phyloP scores from a whole-genome alignment of 2,329 filamentous ascomycete genomes.

The Scytalidium sp. region DNA sequence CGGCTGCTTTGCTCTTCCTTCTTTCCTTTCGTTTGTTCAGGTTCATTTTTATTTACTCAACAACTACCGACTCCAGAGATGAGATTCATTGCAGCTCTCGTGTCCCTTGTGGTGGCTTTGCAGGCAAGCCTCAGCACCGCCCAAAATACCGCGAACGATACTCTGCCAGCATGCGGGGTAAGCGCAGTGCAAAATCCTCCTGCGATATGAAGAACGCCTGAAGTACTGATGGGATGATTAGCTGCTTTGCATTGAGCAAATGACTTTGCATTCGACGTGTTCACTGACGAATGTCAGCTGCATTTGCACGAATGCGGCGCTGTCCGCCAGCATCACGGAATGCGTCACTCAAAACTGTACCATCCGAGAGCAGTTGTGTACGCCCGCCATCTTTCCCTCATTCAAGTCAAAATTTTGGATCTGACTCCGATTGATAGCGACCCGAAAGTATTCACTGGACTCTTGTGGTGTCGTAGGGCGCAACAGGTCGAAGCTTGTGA shows the following conservation, averaged over 20 bases:
- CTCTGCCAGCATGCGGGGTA: background rate
- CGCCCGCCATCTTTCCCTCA: background rate
- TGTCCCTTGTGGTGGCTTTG: background rate
- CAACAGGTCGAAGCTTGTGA: background rate
- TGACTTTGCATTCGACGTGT: slow-evolving; percentile 3
- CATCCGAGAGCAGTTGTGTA: slow-evolving; percentile 1
- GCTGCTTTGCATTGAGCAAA: slow-evolving; percentile 2
- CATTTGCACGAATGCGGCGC: slow-evolving; percentile 2
- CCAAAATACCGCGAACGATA: background rate
- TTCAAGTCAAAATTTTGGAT: background rate
- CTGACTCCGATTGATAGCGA: background rate
- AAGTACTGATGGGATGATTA: slow-evolving; percentile 1
- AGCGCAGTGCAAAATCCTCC: background rate
- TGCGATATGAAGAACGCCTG: background rate
- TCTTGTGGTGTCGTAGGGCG: background rate
- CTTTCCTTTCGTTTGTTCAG: background rate
- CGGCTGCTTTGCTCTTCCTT: background rate
- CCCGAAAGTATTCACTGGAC: background rate
- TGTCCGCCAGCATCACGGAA: background rate
- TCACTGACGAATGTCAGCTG: slow-evolving; percentile 2
- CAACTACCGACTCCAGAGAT: no score
- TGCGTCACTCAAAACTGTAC: slow-evolving; percentile 4
- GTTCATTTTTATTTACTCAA: no score
- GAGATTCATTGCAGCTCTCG: background rate
- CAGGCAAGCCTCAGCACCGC: background rate